phyloP scores from a whole-genome alignment of 352 stramenopile species.

The Pythium monospermum region DNA sequence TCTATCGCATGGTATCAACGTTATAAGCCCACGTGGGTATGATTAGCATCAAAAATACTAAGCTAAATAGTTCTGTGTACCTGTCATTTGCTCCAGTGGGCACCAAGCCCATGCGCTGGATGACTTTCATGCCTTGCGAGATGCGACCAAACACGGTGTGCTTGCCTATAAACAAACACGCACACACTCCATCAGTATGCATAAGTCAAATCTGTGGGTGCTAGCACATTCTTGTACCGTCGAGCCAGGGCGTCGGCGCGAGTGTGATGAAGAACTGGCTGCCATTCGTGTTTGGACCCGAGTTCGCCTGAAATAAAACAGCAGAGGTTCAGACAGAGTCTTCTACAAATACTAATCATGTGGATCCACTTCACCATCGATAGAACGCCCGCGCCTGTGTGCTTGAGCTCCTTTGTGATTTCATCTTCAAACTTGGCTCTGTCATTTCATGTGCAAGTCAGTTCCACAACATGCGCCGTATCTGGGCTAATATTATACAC shows the following conservation, averaged over 20 bases:
- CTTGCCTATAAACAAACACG: conserved; percentile 51
- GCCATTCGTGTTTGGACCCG: conserved; percentile 89
- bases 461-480: not conserved
- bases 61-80: conserved; percentile 20
- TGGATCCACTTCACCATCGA: too few species aligned
- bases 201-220: too few species aligned
- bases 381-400: conserved; percentile 90
- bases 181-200: too few species aligned
- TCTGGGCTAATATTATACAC: not conserved
- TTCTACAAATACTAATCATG: too few species aligned
- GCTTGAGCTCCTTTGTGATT: conserved; percentile 90
- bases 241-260: conserved; percentile 90
- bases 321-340: too few species aligned
- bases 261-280: conserved; percentile 95
- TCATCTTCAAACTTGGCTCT: conserved; percentile 94
- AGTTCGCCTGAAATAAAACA: conserved; percentile 63
- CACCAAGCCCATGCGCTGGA: conserved; percentile 89
- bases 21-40: too few species aligned
- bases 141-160: conserved; percentile 93
- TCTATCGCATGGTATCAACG: conserved; percentile 28
- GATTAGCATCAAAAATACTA: not conserved
- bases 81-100: conserved; percentile 85
- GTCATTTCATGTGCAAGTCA: conserved; percentile 8
- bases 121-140: conserved; percentile 89
- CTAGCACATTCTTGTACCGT: too few species aligned